Conservation (phyloP, 2,329 filamentous ascomycete genomes). For the Neophaeococcomyces mojaviensis region DNA sequence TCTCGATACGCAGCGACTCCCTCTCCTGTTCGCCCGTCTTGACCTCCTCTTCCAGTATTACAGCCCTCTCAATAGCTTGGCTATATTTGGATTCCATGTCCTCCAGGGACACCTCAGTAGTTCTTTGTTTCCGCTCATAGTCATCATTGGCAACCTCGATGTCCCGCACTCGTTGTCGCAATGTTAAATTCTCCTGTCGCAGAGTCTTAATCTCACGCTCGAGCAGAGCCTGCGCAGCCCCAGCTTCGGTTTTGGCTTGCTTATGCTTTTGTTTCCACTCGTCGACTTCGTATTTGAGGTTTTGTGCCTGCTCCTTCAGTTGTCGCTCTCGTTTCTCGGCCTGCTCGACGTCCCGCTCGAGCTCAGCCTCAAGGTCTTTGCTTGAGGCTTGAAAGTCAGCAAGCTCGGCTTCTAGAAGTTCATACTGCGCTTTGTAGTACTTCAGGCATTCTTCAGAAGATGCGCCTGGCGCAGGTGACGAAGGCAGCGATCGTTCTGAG, state of each 20-base stretch:
- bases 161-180: slow-evolving; percentile 80
- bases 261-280: slow-evolving; percentile 99
- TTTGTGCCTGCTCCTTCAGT: slow-evolving; percentile 80
- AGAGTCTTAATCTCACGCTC: slow-evolving; percentile 95
- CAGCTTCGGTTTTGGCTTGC: slow-evolving; percentile 84
- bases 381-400: slow-evolving; percentile 91
- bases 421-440: slow-evolving; percentile 96
- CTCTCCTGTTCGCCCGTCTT: slow-evolving; percentile 86
- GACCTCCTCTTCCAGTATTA: slow-evolving; percentile 93
- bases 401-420: slow-evolving; percentile 82
- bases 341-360: slow-evolving; percentile 92
- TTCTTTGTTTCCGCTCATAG: slow-evolving; percentile 90
- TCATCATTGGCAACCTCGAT: slow-evolving; percentile 98
- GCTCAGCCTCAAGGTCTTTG: slow-evolving; percentile 84
- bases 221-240: slow-evolving; percentile 70
- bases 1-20: slow-evolving; percentile 79
- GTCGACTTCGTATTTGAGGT: slow-evolving; percentile 78
- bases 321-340: slow-evolving; percentile 87
- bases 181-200: slow-evolving; percentile 71
- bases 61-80: slow-evolving; percentile 79
- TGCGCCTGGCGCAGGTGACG: slow-evolving; percentile 32
- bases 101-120: slow-evolving; percentile 91
- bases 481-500: slow-evolving; percentile 24
- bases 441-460: slow-evolving; percentile 65
- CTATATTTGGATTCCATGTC: slow-evolving; percentile 98